Evolutionary conservation across 768 basidiomycete genomes (phyloP), one percentile per base, ranked within the genome.

Genomic region (Boletus rubroflammeus): DNA sequence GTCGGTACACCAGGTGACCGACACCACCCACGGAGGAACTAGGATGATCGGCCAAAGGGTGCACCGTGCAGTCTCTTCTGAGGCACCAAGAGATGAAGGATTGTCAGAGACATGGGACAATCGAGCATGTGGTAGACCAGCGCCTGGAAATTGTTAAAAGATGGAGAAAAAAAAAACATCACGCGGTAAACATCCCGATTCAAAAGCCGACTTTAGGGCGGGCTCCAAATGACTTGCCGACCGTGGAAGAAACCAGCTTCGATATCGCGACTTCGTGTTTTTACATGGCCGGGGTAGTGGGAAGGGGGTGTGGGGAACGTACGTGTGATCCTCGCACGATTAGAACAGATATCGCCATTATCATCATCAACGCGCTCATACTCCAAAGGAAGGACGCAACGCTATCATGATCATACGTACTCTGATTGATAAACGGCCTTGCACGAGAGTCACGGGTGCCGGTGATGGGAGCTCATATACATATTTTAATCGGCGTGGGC

Each of bases 1-100:
- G 75, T 81, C 55, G 78, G 76, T 77, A 75, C 81, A 79, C 80
- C 75, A 81, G 84, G 83, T 86, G 85, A 85, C 84, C 75, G 76
- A 76, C 55, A 59, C 35, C 76, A 74, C 71, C 80, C 78, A 78
- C 62, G 61, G 60, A 58, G 11, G 28, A 63, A 62, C 61, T 67
- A 74, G 76, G 76, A 78, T 72, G 76, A 62, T 70, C 78, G 71
- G 84, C 84, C 84, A 82, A 85, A 81, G 79, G 59, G 77, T 76
- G 78, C 64, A 80, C 67, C 79, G 60, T 67, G 34, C 7, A 31
- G 51, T 56, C 73, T 62, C n/a, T 57, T 86, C 81, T 85, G 71
- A 85, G 83, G 81, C 78, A 63, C 69, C 66, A 61, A 49, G 62
- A 59, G 79, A 81, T 83, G 79, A 77, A 77, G 68, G 78, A 76